A percentile compares a stretch with the other conserved stretches of the same genome.
Conservation (phyloP, 176 grass and related monocot genomes). For the Hordeum vulgare region DNA sequence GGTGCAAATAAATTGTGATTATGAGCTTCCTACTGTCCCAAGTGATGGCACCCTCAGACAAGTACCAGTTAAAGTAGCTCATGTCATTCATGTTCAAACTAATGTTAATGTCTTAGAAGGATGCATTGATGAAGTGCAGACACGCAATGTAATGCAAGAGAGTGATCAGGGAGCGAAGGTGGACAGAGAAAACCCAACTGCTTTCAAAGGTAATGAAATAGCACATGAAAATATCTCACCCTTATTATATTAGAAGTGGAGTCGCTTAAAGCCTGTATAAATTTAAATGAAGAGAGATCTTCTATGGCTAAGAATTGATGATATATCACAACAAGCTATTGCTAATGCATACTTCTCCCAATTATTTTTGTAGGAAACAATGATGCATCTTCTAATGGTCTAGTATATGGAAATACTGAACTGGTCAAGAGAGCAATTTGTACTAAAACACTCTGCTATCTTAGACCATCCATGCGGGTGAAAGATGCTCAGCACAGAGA, state of each 20-base stretch:
- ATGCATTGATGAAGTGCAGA: neutral
- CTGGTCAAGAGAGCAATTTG: neutral
- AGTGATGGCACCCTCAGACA: neutral
- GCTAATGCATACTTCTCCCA: neutral
- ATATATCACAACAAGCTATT: neutral
- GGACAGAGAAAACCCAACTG: neutral
- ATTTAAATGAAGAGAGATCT: neutral
- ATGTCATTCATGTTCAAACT: neutral
- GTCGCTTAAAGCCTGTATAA: neutral
- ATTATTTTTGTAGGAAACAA: neutral
- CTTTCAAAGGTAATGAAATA: neutral
- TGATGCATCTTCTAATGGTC: neutral
- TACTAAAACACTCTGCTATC: conserved; percentile 19
- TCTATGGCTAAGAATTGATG: neutral
- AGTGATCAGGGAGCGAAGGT: neutral
- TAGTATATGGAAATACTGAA: neutral
- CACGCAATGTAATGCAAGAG: neutral
- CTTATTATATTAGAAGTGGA: neutral
- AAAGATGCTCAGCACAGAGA: neutral
- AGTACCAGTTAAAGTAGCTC: neutral
- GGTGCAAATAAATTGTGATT: neutral
- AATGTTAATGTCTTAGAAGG: neutral
- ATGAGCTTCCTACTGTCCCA: neutral
- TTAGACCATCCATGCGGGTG: neutral
- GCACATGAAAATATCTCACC: neutral